Base-by-base conservation (phyloP, 805 yeast genomes). In the Tetrapisispora namnaoensis region DNA sequence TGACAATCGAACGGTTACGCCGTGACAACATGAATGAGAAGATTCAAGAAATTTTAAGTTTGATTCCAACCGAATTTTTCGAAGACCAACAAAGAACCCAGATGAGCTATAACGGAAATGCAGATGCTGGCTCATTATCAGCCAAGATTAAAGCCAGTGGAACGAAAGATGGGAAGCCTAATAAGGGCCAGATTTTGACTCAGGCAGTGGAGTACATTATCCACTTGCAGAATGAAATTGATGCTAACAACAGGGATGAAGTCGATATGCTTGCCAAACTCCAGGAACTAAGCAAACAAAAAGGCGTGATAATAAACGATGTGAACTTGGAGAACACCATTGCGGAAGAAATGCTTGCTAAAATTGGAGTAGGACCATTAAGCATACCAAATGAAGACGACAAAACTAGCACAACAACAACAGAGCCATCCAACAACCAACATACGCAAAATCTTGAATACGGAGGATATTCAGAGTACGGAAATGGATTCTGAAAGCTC, bases 81-180 rank as follows among this genome's bases (percentile, higher is more conserved):
- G 61, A 67, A 1, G 76, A 75, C 10, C 59, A 60, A 45, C 59
- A 58, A 37, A 38, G 51, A 34, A 47, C 47, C 16, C 16, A 44
- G 1, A 40, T 28, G 11, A 55, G 53, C 13, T 30, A 53, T 45
- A 7, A 53, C 42, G 22, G 49, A 54, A n/a, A 51, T 55, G 3
- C 46, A 21, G 45, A 42, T 6, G 20, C 20, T 9, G 20, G 50
- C 24, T 35, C 48, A 8, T 36, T 42, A 2, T 47, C 53, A 9
- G 46, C 55, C 14, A 60, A 54, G 41, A 45, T 51, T 1, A 74
- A 72, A 53, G 75, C 78, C 3, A 71, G 78, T 6, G 91, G 91
- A 0, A 84, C 91, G 0, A 83, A 82, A 53, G 91, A 84, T 57
- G 93, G 91, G 2, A 84, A 83, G 55, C 95, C 95, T 0, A 85